Conservation (phyloP, 768 basidiomycete species). For the Phlegmacium glaucopus region DNA sequence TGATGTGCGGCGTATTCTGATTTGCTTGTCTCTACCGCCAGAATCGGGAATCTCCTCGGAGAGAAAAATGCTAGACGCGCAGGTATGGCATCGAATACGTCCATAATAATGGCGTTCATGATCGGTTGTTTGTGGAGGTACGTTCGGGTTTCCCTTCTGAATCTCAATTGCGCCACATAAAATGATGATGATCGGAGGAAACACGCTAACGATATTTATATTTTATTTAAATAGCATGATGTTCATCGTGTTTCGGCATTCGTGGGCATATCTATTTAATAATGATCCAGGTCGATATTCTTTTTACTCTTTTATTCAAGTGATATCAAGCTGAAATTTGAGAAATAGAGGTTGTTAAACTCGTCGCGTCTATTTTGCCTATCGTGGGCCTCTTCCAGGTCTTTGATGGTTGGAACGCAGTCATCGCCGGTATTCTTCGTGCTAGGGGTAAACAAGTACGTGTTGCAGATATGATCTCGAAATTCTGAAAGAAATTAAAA, state of each 20-base stretch:
- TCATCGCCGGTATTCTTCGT: conserved; percentile 76
- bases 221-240: conserved; percentile 34
- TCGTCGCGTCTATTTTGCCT: conserved; percentile 45
- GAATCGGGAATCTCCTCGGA: conserved; percentile 87
- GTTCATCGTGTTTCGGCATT: conserved; percentile 57
- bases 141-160: conserved; percentile 5
- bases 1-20: background rate
- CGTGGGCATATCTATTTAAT: conserved; percentile 77
- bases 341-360: conserved; percentile 45
- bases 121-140: conserved; percentile 70
- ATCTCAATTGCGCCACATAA: background rate
- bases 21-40: conserved; percentile 19
- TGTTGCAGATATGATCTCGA: conserved; percentile 7
- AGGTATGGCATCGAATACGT: conserved; percentile 56
- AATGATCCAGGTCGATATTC: conserved; percentile 47
- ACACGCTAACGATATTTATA: background rate
- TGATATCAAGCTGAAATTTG: background rate
- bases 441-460: conserved; percentile 72
- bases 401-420: conserved; percentile 71
- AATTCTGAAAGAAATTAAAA: too few relatives aligned
- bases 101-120: conserved; percentile 62
- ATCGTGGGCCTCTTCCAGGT: conserved; percentile 83
- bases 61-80: conserved; percentile 76
- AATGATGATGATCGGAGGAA: background rate
- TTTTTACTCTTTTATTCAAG: background rate